A percentile compares a stretch with the other conserved stretches of the same genome.
Conservation (phyloP, 352 stramenopile species). For the Pythium guiyangense region DNA sequence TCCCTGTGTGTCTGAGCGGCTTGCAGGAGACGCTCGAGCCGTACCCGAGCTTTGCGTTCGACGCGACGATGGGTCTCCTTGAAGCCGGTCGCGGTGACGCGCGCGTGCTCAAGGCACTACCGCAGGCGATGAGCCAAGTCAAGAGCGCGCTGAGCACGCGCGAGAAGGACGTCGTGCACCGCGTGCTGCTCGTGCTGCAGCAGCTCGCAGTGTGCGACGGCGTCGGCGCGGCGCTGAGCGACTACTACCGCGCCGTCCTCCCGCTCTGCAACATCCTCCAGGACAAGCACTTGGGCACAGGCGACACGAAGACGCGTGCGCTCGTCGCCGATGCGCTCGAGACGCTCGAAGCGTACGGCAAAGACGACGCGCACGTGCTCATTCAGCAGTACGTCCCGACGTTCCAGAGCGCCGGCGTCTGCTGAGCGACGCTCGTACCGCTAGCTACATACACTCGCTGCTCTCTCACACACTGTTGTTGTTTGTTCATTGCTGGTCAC, state of each 20-base stretch:
- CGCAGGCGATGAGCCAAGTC: conserved; percentile 53
- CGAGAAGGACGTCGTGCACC: conserved; percentile 58
- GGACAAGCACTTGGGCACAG: conserved; percentile 70
- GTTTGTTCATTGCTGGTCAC: background rate
- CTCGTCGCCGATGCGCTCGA: conserved; percentile 66
- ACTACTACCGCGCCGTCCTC: conserved; percentile 71
- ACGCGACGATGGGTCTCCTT: conserved; percentile 58
- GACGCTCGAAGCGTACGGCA: conserved; percentile 67
- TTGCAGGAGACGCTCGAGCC: conserved; percentile 74
- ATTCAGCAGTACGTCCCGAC: conserved; percentile 79
- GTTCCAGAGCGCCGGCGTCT: conserved; percentile 33
- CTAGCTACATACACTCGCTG: too few species aligned
- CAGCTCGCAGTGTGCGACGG: conserved; percentile 66
- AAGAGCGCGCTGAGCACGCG: conserved; percentile 61
- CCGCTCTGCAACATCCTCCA: conserved; percentile 82
- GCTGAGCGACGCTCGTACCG: background rate
- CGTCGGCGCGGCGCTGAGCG: conserved; percentile 51
- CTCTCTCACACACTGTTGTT: background rate
- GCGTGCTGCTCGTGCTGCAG: conserved; percentile 67
- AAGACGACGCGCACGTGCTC: conserved; percentile 54
- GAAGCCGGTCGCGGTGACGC: conserved; percentile 40
- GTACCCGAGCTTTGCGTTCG: conserved; percentile 66
- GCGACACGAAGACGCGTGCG: conserved; percentile 48
- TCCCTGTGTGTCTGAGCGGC: conserved; percentile 69
- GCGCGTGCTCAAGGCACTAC: conserved; percentile 51